Evolutionary conservation across 805 yeast genomes (phyloP).

Genomic region (Kuraishia molischiana): DNA sequence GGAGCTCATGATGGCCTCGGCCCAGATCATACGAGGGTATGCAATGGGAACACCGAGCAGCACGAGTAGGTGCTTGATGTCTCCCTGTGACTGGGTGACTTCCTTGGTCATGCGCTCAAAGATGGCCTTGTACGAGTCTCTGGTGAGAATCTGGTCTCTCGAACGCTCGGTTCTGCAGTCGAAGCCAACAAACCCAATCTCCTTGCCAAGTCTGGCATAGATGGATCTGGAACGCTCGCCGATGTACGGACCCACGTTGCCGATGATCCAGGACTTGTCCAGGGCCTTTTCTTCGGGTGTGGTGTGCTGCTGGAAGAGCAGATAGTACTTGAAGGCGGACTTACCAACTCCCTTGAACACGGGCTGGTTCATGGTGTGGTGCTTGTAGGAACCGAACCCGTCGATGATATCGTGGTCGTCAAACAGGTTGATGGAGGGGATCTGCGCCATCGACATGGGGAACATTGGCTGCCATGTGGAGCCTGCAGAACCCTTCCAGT

Average conservation of each 20-base stretch:
- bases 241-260: slow-evolving; percentile 61
- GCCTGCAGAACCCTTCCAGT: slow-evolving; percentile 65
- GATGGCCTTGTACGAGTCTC: slow-evolving; percentile 45
- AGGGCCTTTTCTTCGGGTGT: slow-evolving; percentile 29
- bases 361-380: slow-evolving; percentile 61
- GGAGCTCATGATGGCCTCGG: slow-evolving; percentile 67
- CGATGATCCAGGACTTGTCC: slow-evolving; percentile 56
- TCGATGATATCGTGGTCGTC: slow-evolving; percentile 98
- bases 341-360: slow-evolving; percentile 67
- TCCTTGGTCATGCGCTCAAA: slow-evolving; percentile 56
- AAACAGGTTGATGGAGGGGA: slow-evolving; percentile 78
- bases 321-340: slow-evolving; percentile 74
- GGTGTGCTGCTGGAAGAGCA: slow-evolving; percentile 86
- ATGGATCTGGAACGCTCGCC: slow-evolving; percentile 56
- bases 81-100: slow-evolving; percentile 34
- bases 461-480: slow-evolving; percentile 55
- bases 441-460: slow-evolving; percentile 70
- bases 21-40: slow-evolving; percentile 89
- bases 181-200: slow-evolving; percentile 63
- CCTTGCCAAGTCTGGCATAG: slow-evolving; percentile 65
- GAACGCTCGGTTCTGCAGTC: slow-evolving; percentile 93
- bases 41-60: slow-evolving; percentile 93
- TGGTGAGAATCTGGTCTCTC: slow-evolving; percentile 42
- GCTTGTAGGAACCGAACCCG: slow-evolving; percentile 86
- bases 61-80: slow-evolving; percentile 66